A percentile compares a stretch with the other conserved stretches of the same genome.
These are phyloP conservation scores for Teratosphaeria viscida DNA, from an alignment of 2,329 filamentous ascomycete species.

Conservation along the genomic window DNA sequence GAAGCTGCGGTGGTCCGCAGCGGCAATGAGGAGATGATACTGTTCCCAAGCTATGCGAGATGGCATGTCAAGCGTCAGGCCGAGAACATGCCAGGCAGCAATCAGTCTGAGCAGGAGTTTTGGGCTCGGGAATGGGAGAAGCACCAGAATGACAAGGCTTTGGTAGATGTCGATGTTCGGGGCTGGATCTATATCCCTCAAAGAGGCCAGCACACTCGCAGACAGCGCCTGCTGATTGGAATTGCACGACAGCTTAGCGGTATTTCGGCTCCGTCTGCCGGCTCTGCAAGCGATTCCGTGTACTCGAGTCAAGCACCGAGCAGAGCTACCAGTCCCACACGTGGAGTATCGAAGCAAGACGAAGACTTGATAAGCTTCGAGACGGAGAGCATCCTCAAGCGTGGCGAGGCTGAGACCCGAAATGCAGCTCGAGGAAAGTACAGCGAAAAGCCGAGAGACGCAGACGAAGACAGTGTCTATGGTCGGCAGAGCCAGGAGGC, in stretches of 20 bases:
- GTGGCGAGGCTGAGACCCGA: slow-evolving; percentile 56
- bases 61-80: slow-evolving; percentile 47
- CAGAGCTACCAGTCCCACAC: slow-evolving; percentile 32
- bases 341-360: slow-evolving; percentile 34
- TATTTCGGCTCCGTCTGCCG: slow-evolving; percentile 54
- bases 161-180: slow-evolving; percentile 88
- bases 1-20: slow-evolving; percentile 70
- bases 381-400: slow-evolving; percentile 64
- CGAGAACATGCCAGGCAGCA: slow-evolving; percentile 2
- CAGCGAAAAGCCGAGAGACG: slow-evolving; percentile 52
- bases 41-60: slow-evolving; percentile 91
- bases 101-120: slow-evolving; percentile 43
- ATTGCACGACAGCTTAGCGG: slow-evolving; percentile 81
- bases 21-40: slow-evolving; percentile 81
- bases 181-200: slow-evolving; percentile 93
- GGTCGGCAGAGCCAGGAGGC: slow-evolving; percentile 20
- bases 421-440: slow-evolving; percentile 60
- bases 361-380: slow-evolving; percentile 62
- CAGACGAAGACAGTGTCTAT: slow-evolving; percentile 31
- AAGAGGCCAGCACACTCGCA: slow-evolving; percentile 70
- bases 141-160: slow-evolving; percentile 68
- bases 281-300: neutral
- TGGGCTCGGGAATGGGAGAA: slow-evolving; percentile 71
- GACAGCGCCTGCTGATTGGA: slow-evolving; percentile 77
- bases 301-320: slow-evolving; percentile 24